Base-by-base conservation (phyloP, 2,329 filamentous ascomycete species). In the Xylaria polymorpha region DNA sequence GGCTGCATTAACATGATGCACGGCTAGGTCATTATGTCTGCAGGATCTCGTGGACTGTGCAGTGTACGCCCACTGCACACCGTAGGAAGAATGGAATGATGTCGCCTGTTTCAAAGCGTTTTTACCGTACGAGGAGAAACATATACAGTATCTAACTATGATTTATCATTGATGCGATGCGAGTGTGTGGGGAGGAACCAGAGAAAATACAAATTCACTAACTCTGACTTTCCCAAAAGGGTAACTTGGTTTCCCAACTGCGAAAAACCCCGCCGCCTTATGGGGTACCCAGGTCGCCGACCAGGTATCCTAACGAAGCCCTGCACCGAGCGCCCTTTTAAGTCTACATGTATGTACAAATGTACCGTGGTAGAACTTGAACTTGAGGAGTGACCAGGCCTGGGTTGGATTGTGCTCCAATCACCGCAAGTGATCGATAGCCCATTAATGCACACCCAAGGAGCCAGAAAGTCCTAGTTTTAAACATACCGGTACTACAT, bases 201-300 rank as follows among this genome's bases (percentile, higher is more conserved):
- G 55, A 44, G 39, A 51, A 44, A 35, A 66, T 66, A 64, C 44
- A 55, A 57, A 56, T 55, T 53, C 51, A 58, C 51, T 22, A 8
- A 58, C 44, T n/a, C 5, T 61, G 50, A 69, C 59, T 72, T 72
- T 71, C 73, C 72, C 41, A 70, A 73, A 72, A 57, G 48, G 66
- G 67, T 39, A 68, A 72, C 66, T 73, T n/a, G 5, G 64, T 66
- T 71, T 69, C 66, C 68, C 67, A 55, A 68, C 50, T 56, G 65
- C 39, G 22, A 29, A 68, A 72, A 62, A 55, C 9, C 69, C 58
- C 72, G 72, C 72, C 69, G 71, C 73, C 74, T 60, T 74, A 72
- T n/a, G 44, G 55, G 35, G 50, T 56, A n/a, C 29, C 46, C 29
- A 18, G 59, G 32, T 50, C 41, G 62, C 35, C 44, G 46, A 61